Conservation (phyloP, 2,329 filamentous ascomycete species). For the Aphanoascus verrucosus region DNA sequence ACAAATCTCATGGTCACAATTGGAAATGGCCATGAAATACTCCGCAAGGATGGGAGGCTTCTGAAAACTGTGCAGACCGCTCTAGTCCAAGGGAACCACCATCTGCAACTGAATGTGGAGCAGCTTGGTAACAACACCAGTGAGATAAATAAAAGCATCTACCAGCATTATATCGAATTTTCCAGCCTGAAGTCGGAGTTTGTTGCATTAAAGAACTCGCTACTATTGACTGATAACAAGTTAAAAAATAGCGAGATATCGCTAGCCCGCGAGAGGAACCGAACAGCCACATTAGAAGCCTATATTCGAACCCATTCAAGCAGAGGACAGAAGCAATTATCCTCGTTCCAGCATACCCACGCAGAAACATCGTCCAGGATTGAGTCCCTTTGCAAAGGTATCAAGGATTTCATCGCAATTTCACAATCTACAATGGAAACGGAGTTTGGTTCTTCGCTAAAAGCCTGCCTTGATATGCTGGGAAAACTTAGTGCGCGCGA, state of each 20-base stretch:
- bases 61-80: constrained; percentile 21
- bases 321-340: constrained; percentile 8
- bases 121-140: constrained; percentile 20
- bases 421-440: constrained; percentile 6
- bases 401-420: constrained; percentile 2
- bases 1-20: constrained; percentile 26
- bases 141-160: constrained; percentile 14
- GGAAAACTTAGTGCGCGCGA: constrained; percentile 1
- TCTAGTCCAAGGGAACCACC: constrained; percentile 21
- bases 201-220: constrained; percentile 19
- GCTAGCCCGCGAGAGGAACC: constrained; percentile 25
- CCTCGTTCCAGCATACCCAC: constrained; percentile 7
- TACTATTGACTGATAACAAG: constrained; percentile 21
- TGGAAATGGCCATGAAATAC: constrained; percentile 26
- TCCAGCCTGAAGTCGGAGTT: constrained; percentile 17
- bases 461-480: constrained; percentile 11
- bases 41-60: constrained; percentile 24
- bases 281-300: constrained; percentile 22
- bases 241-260: constrained; percentile 15
- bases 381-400: constrained; percentile 1
- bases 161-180: constrained; percentile 18
- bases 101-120: constrained; percentile 20
- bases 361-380: constrained; percentile 6
- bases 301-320: constrained; percentile 23
- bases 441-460: constrained; percentile 9